Percentiles rank a stretch among this genome's conserved stretches.
phyloP scores from a whole-genome alignment of 768 basidiomycete species.

The Mycena leptocephala region DNA sequence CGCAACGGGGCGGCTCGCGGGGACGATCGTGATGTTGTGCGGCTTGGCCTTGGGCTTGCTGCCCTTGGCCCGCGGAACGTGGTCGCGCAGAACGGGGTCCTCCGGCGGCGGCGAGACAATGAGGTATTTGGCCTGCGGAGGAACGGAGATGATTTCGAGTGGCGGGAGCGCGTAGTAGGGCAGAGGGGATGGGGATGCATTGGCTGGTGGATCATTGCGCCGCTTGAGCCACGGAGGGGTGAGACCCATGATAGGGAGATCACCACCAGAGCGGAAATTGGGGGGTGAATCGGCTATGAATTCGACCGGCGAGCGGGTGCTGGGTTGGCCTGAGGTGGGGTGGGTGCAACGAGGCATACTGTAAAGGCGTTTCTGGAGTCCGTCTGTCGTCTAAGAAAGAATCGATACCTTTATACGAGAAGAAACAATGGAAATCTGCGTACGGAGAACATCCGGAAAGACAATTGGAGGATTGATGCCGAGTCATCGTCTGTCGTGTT shows the following conservation, averaged over 20 bases:
- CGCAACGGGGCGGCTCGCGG: slow-evolving; percentile 8
- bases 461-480: slow-evolving; percentile 23
- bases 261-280: not conserved
- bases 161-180: not conserved
- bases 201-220: not conserved
- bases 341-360: slow-evolving; percentile 6
- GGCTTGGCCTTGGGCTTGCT: not conserved
- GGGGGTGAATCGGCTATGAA: not conserved
- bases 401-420: not conserved
- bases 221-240: slow-evolving; percentile 14
- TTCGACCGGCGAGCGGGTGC: slow-evolving; percentile 16
- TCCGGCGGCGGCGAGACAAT: not conserved
- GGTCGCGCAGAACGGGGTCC: not conserved
- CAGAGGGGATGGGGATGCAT: not conserved
- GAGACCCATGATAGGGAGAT: not conserved
- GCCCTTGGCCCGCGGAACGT: not conserved
- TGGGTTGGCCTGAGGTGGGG: not conserved
- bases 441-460: not conserved
- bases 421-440: not conserved
- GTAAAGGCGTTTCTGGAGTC: not conserved
- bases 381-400: not conserved
- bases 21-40: slow-evolving; percentile 2
- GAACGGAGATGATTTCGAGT: slow-evolving; percentile 15
- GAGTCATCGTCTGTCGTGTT: not conserved
- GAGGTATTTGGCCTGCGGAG: slow-evolving; percentile 11